Evolutionary conservation across 2,329 filamentous ascomycete genomes (phyloP).

Genomic region (Pseudogymnoascus sp.): DNA sequence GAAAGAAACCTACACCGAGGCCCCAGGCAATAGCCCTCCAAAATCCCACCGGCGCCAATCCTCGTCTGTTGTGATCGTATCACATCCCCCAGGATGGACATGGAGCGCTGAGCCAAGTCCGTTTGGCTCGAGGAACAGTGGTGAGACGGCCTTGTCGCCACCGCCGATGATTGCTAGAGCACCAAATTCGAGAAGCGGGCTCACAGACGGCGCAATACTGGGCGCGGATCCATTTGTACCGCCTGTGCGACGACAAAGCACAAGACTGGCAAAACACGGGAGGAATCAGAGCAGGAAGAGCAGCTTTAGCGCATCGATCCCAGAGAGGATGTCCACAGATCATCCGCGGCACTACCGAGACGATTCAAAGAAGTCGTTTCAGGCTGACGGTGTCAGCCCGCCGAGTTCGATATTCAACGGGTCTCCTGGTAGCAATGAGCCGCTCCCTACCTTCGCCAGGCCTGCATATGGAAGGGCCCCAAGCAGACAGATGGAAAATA

Average conservation of each 20-base stretch:
- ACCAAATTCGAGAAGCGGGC: conserved; percentile 52
- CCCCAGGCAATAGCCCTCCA: conserved; percentile 19
- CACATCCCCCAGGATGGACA: background rate
- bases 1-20: conserved; percentile 14
- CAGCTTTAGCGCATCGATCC: conserved; percentile 19
- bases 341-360: background rate
- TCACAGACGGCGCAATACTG: conserved; percentile 53
- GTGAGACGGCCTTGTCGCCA: conserved; percentile 7
- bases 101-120: conserved; percentile 9
- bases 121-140: conserved; percentile 25
- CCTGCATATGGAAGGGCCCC: background rate
- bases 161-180: conserved; percentile 48
- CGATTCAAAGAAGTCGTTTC: background rate
- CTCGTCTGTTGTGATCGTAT: conserved; percentile 2
- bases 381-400: background rate
- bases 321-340: background rate
- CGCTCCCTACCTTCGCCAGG: background rate
- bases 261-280: conserved; percentile 42
- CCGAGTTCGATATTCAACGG: conserved; percentile 2
- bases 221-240: conserved; percentile 52
- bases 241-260: conserved; percentile 43
- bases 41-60: conserved; percentile 11
- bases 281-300: conserved; percentile 25
- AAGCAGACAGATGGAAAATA: background rate
- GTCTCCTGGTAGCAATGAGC: background rate